Evolutionary conservation across 2,329 filamentous ascomycete species (phyloP), one percentile per base, ranked within the genome.

Genomic region (Fusarium concolor): DNA sequence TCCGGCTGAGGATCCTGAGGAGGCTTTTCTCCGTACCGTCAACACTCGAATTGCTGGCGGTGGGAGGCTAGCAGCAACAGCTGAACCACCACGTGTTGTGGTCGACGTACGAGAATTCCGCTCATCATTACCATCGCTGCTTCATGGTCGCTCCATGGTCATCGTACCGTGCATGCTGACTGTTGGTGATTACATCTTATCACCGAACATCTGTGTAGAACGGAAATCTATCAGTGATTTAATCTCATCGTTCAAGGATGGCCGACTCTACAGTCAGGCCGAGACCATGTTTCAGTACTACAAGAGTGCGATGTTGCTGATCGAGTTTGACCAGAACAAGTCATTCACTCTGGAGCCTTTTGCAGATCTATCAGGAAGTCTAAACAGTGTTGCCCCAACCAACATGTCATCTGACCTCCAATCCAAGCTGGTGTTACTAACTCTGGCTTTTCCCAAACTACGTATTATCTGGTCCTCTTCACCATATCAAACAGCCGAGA

Each of bases 301-400:
- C 86, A 91, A 91, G 75, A 89, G 81, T 69, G 91, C 94, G 0
- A 92, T 98, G 87, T 88, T 99, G 9, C 87, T 99, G 43, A 98
- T 99, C 75, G 96, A 99, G 79, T 99, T 99, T 78, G 94, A 97
- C 77, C 92, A 97, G 76, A 95, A 97, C 82, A 97, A 97, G 78
- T 95, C 93, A 6, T 99, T 99, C 79, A 98, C 94, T 1, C 89
- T 99, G 17, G 96, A 95, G 77, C 91, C 92, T 0, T 86, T 93
- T 73, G 90, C 90, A 47, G 90, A 92, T 79, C 74, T 90, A 53
- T 85, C 85, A 10, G 84, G 87, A n/a, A 88, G 85, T 55, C 78
- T 90, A 11, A 85, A 82, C 56, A 87, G 90, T 64, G 85, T 91
- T 47, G 88, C 89, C 53, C 86, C 90, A 0, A 83, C 84, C 46